Evolutionary conservation across 495 filamentous ascomycete genomes (phyloP).

Genomic region (Umbilicaria muhlenbergii): DNA sequence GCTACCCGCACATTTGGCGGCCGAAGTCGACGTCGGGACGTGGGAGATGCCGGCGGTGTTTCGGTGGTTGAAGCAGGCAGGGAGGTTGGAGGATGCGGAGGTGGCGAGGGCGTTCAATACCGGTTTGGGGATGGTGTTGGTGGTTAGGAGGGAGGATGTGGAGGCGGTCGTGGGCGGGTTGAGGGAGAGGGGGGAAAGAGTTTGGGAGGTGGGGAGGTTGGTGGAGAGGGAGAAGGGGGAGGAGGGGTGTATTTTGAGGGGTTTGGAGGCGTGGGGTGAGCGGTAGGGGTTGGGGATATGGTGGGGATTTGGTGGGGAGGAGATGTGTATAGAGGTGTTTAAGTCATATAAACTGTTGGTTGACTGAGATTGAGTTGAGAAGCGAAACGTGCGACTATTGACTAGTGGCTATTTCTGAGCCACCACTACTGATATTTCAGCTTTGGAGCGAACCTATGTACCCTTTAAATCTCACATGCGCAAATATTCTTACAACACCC

Average conservation of each 20-base stretch:
- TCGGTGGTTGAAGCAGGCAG: constrained; percentile 64
- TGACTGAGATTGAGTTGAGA: too few relatives aligned
- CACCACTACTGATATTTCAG: too few relatives aligned
- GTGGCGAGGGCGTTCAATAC: constrained; percentile 89
- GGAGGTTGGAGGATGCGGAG: constrained; percentile 57
- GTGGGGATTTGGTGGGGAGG: too few relatives aligned
- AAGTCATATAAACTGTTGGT: too few relatives aligned
- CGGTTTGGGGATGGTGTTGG: constrained; percentile 83
- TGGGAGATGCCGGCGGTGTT: constrained; percentile 69
- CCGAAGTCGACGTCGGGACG: constrained; percentile 52
- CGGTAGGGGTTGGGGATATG: neutral
- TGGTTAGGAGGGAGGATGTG: constrained; percentile 43
- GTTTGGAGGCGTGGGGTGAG: constrained; percentile 52
- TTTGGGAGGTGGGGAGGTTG: constrained; percentile 61
- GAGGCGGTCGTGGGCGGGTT: constrained; percentile 38
- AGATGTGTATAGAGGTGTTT: too few relatives aligned
- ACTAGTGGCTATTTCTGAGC: too few relatives aligned
- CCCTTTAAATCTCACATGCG: too few relatives aligned
- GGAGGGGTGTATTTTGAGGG: constrained; percentile 52
- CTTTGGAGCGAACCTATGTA: too few relatives aligned
- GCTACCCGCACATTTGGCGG: constrained; percentile 61
- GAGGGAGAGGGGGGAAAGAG: constrained; percentile 53
- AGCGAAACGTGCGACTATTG: too few relatives aligned
- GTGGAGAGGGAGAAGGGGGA: constrained; percentile 30
- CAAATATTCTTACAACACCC: too few relatives aligned